Percentiles rank a stretch among this genome's conserved stretches.
Evolutionary conservation across 2,329 filamentous ascomycete genomes (phyloP).

Genomic region (Exophiala sp.): DNA sequence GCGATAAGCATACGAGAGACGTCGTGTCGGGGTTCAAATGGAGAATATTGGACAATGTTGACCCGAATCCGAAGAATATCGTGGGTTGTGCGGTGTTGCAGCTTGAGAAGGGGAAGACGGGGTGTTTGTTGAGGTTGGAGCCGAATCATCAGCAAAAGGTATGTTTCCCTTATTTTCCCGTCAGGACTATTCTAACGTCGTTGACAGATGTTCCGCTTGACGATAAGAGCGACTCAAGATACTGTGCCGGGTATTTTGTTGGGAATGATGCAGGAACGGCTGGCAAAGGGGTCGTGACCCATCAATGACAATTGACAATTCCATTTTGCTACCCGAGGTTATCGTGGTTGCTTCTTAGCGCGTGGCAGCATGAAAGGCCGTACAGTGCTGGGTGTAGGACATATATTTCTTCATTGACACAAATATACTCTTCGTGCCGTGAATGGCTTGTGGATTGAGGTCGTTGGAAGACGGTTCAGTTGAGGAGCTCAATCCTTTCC

Average conservation of each 20-base stretch:
- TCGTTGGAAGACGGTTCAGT: no score
- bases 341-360: no score
- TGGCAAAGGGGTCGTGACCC: conserved; percentile 52
- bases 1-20: conserved; percentile 65
- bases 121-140: conserved; percentile 87
- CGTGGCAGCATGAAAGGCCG: no score
- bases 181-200: background rate
- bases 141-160: conserved; percentile 91
- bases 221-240: conserved; percentile 90
- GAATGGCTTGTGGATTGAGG: no score
- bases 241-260: conserved; percentile 74
- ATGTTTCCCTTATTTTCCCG: conserved; percentile 38
- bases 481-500: no score
- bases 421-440: no score
- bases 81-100: conserved; percentile 83
- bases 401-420: no score
- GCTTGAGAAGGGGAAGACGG: conserved; percentile 79
- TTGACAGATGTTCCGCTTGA: conserved; percentile 85
- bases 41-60: conserved; percentile 79
- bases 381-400: no score
- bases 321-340: no score
- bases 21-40: conserved; percentile 78
- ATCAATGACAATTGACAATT: no score
- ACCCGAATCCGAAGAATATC: conserved; percentile 89
- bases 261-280: conserved; percentile 81